Base-by-base conservation (phyloP, 257 asterid genomes). In the Fraxinus quadrangulata region DNA sequence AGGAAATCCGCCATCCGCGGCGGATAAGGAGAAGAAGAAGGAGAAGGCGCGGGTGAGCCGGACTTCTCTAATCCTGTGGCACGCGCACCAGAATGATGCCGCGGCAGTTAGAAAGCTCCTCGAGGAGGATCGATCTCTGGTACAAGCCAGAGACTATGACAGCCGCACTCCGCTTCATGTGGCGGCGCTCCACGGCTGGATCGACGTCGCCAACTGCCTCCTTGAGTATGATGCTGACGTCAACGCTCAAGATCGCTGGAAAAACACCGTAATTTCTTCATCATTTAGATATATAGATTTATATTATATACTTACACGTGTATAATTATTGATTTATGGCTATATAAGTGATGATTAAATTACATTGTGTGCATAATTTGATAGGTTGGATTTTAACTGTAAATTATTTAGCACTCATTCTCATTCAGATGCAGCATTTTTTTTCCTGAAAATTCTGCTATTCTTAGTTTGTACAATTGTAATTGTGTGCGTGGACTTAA, bases 211-310 rank as follows among this genome's bases (percentile, higher is more conserved):
- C 66, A 89, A 88, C 77, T 87, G 92, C 80, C 90, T 96, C 77
- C 84, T 96, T 19, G 94, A 89, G 54, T 86, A 77, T 75, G 78
- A 91, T 19, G 98, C 99, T 40, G 96, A 96, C 56, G 95, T 96
- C 88, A 96, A 96, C 89, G 96, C 98, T 26, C 97, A 88, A 49
- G 99, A 96, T 88, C 98, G 99, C 0, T 96, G 99, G 99, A 96
- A 87, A 84, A 96, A 96, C 77, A 96, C 98, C 77, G 98, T 92
- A 65, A 74, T 45, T 47, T 68, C 75, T 66, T 31, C 67, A 3
- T 14, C 6, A 72, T 77, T 73, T 56, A 10, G 78, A 2, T 3
- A 47, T 4, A 7, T 45, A 17, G 6, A 24, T 47, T 39, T 47
- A 5, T 61, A 28, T 80, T 78, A 19, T 47, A 5, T 67, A 4